phyloP scores from a whole-genome alignment of 306 rosid species.

The Lagenaria siceraria region DNA sequence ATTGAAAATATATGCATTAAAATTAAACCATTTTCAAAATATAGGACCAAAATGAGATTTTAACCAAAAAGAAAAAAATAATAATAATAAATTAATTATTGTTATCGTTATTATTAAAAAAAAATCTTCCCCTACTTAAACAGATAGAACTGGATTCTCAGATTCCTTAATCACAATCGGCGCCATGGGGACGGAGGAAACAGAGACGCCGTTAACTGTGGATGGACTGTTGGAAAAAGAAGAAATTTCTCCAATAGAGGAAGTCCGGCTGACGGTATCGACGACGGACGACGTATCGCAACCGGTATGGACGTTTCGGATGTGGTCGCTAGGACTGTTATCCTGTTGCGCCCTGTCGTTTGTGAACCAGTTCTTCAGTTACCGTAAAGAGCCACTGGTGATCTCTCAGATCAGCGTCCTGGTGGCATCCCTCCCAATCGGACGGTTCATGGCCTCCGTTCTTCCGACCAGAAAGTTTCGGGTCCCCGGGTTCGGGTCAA shows the following conservation, averaged over 20 bases:
- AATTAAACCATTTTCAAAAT: no score
- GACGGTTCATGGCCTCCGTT: constrained; percentile 50
- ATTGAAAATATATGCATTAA: no score
- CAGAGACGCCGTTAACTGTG: neutral
- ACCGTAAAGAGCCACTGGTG: constrained; percentile 53
- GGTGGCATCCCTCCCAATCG: constrained; percentile 54
- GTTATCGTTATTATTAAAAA: no score
- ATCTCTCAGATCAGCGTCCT: constrained; percentile 52
- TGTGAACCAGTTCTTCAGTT: constrained; percentile 72
- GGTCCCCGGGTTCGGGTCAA: constrained; percentile 33
- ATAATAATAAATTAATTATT: no score
- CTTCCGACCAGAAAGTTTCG: constrained; percentile 31
- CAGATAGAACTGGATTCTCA: neutral
- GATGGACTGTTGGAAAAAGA: constrained; percentile 13
- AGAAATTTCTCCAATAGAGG: constrained; percentile 48
- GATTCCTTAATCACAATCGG: neutral
- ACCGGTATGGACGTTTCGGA: constrained; percentile 83
- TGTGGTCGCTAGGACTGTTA: constrained; percentile 63
- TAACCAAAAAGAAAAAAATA: no score
- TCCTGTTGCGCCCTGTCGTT: constrained; percentile 53
- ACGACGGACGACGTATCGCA: constrained; percentile 46
- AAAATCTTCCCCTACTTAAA: neutral
- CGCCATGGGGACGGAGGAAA: constrained; percentile 3
- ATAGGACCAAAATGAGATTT: no score
- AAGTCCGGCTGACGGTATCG: constrained; percentile 56